These are phyloP conservation scores for Miamiensis avidus DNA, from an alignment of 169 alveolate species.

Conservation along the genomic window DNA sequence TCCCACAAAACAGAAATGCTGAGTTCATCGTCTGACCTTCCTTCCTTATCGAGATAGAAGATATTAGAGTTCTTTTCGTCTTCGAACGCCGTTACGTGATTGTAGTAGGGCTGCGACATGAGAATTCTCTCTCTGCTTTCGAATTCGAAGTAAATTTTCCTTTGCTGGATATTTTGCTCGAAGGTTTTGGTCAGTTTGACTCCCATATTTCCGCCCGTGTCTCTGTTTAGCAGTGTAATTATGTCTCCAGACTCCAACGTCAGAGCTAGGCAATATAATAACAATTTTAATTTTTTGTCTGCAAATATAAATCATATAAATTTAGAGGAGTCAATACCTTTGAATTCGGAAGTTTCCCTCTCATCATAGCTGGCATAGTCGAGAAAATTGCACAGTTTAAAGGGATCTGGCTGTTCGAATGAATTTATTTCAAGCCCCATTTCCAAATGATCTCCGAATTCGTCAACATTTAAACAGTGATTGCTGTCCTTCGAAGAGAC, in stretches of 20 bases:
- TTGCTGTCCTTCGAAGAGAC: not conserved
- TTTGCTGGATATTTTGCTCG: conserved; percentile 4
- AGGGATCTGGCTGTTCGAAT: conserved; percentile 18
- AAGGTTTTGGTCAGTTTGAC: conserved; percentile 8
- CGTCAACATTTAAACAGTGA: conserved; percentile 17
- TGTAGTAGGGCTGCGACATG: conserved; percentile 11
- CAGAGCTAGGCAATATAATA: not conserved
- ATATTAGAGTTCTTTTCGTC: conserved; percentile 8
- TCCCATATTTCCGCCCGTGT: conserved; percentile 7
- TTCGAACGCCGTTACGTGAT: not conserved
- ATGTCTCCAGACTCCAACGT: conserved; percentile 36
- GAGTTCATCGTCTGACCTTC: not conserved
- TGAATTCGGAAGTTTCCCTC: not conserved
- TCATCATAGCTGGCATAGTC: conserved; percentile 17
- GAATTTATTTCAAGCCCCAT: conserved; percentile 39
- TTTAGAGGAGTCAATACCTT: not conserved
- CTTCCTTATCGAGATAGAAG: conserved; percentile 25
- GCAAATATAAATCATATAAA: no score
- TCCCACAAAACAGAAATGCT: conserved; percentile 26
- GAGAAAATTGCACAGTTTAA: conserved; percentile 28
- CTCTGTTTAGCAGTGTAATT: conserved; percentile 24
- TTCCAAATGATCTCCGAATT: not conserved
- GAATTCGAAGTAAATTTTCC: conserved; percentile 9
- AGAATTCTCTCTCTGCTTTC: conserved; percentile 1
- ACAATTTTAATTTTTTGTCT: not conserved